Evolutionary conservation across 2,329 filamentous ascomycete genomes (phyloP), one percentile per base, ranked within the genome.

Genomic region (Talaromyces amestolkiae): DNA sequence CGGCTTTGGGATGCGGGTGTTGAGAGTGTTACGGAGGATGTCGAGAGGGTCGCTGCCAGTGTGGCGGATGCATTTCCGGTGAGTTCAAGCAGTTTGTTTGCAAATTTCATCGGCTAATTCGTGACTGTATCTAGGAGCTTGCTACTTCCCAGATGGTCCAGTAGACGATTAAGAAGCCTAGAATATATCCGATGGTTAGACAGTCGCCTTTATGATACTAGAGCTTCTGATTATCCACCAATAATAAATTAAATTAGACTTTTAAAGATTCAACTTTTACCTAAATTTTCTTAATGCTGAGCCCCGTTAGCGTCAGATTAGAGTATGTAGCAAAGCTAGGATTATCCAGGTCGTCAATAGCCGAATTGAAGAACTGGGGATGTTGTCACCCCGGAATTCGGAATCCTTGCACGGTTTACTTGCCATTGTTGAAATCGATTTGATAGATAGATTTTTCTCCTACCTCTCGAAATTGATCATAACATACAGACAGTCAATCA

Each of bases 1-100:
- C 86, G 91, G 54, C 86, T 89, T 71, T 98, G 94, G 94, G 94
- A 98, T 77, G 84, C 86, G 37, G 96, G 96, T 71, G 92, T 98
- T 22, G 89, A 94, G 75, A 89, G 88, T 33, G 77, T 98, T 64
- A 89, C 93, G 2, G 93, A 98, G 77, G 92, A 96, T 75, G 91
- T 97, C 6, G 94, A 97, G 79, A 90, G 89, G 70, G 88, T 96
- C 67, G 91, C 92, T 17, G 92, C 91, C 51, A 86, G 89, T 70
- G 84, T 98, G 69, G 90, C 95, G 76, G 87, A 87, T 69, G 87
- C 91, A 74, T 92, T 94, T 76, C 93, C 95, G 24, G 90, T 87
- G 75, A 77, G 84, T 79, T 53, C 3, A 27, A 22, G 53, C 10
- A 24, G 6, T 51, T 17, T 31, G 22, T 8, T 37, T n/a, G 47